Percentiles rank a stretch among this genome's conserved stretches.
Evolutionary conservation across 768 basidiomycete species (phyloP).

Genomic region (Chalciporus sphaerocephalus): DNA sequence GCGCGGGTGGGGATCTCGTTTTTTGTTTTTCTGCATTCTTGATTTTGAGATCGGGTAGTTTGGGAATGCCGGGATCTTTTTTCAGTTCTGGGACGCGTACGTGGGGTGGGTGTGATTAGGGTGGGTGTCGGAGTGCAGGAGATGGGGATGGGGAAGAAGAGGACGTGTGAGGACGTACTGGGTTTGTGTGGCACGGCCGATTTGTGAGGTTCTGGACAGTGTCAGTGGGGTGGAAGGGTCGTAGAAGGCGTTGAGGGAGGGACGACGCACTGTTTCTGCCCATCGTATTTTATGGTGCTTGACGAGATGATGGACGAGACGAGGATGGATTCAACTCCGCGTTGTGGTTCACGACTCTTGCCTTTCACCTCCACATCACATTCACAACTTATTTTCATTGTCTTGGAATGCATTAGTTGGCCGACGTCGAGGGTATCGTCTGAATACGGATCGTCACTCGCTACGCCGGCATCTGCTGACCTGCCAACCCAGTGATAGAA

Average conservation of each 20-base stretch:
- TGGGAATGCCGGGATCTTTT: constrained; percentile 87
- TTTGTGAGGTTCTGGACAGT: constrained; percentile 23
- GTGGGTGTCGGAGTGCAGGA: background rate
- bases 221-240: background rate
- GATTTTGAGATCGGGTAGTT: constrained; percentile 68
- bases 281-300: constrained; percentile 22
- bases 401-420: too few relatives aligned
- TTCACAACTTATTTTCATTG: too few relatives aligned
- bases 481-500: too few relatives aligned
- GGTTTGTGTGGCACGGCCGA: constrained; percentile 23
- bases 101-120: background rate
- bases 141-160: too few relatives aligned
- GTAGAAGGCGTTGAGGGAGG: background rate
- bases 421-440: too few relatives aligned
- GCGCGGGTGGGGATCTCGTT: constrained; percentile 30
- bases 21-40: constrained; percentile 50
- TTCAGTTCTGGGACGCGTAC: constrained; percentile 60
- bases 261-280: constrained; percentile 29
- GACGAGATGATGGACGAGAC: background rate
- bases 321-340: too few relatives aligned
- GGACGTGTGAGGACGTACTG: too few relatives aligned
- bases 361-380: too few relatives aligned
- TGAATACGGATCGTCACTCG: too few relatives aligned
- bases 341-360: too few relatives aligned
- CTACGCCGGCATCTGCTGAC: too few relatives aligned